Evolutionary conservation across 352 stramenopile species (phyloP), one percentile per base, ranked within the genome.

Genomic region (Pelagophyceae sp.): DNA sequence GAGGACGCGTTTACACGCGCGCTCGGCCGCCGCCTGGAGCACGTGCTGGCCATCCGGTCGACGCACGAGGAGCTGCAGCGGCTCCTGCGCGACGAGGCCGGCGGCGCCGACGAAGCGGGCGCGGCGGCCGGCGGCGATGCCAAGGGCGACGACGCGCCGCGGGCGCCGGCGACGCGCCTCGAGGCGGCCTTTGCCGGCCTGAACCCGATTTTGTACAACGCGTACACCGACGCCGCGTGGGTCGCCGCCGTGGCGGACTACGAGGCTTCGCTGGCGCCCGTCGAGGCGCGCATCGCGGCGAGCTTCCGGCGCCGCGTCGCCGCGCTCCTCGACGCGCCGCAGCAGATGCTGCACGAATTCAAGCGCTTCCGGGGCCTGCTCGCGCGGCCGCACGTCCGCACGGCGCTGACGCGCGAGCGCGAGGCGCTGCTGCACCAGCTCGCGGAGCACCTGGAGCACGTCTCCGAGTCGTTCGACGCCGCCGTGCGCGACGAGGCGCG

Each of bases 161-260:
- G 11, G 80, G 83, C 64, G 15, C 2, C 54, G 54, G 83, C 86
- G 58, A 38, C 33, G 23, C 50, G 69, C 38, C 38, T 80, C n/a
- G 84, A 81, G 20, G 54, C 61, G 5, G 11, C 61, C 81, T 29
- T 76, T 45, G 72, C 82, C 45, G 29, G 72, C 23, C 23, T 65
- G 38, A 23, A 80, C 77, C 86, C 88, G 45, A 81, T 95, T 0
- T 90, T 93, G 72, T 96, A 94, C 84, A 96, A 95, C 77, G 85
- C 88, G 35, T 96, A 97, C 87, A 96, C 93, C 1, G 88, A 94
- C 33, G 78, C 80, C 29, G 80, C 87, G 25, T 97, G 92, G 92
- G 25, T 27, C 31, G 15, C 60, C 5, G 89, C 90, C 0, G 81
- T 96, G 0, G 82, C 80, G 5, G 82, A 87, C 23, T 97, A 91